phyloP scores from a whole-genome alignment of 352 stramenopile genomes.

The Phytophthora chlamydospora region DNA sequence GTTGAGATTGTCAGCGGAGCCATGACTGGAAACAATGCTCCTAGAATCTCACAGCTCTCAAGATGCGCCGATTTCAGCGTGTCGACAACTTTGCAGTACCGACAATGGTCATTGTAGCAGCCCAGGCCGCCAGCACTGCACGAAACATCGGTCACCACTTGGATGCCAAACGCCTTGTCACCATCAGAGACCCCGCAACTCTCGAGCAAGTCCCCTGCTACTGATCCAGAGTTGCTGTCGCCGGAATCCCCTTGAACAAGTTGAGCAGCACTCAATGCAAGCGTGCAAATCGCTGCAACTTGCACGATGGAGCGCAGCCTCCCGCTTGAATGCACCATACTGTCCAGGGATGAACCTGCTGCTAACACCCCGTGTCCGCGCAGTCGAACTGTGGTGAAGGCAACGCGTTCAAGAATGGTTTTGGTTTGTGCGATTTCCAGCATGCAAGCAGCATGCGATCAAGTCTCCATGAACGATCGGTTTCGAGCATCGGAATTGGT shows the following conservation, averaged over 20 bases:
- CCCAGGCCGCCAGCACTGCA: conserved; percentile 44
- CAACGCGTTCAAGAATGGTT: conserved; percentile 27
- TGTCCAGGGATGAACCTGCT: background rate
- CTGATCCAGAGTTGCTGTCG: conserved; percentile 14
- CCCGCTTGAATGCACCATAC: conserved; percentile 14
- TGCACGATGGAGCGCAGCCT: conserved; percentile 12
- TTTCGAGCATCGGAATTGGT: too few relatives aligned
- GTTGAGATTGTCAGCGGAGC: conserved; percentile 24
- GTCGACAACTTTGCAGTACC: conserved; percentile 42
- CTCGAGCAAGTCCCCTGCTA: background rate
- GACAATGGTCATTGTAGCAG: conserved; percentile 50
- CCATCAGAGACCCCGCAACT: conserved; percentile 32
- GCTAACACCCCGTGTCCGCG: background rate
- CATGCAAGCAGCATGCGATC: conserved; percentile 19
- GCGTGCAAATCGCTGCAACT: conserved; percentile 5
- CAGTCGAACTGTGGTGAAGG: conserved; percentile 4
- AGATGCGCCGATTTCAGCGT: conserved; percentile 44
- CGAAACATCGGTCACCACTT: conserved; percentile 27
- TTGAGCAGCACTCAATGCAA: conserved; percentile 3
- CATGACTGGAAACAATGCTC: conserved; percentile 17
- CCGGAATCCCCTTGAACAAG: background rate
- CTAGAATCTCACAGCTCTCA: conserved; percentile 24
- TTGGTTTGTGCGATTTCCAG: background rate
- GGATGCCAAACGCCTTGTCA: conserved; percentile 43
- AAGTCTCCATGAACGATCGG: background rate